These are phyloP conservation scores for Tetrastigma voinierianum DNA, from an alignment of 164 flowering plant species.

Conservation along the genomic window DNA sequence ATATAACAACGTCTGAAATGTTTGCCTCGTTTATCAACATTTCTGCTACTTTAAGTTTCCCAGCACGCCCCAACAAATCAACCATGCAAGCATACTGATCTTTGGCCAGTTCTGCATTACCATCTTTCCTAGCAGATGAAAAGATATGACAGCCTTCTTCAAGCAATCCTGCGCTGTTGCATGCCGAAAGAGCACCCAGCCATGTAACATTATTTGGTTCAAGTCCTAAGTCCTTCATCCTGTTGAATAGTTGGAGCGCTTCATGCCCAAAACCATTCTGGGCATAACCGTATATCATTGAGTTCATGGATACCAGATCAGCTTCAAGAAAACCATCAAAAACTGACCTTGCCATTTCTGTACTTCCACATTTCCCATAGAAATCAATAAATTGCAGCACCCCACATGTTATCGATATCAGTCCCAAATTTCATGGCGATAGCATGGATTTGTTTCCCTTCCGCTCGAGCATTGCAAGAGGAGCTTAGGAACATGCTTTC, in stretches of 20 bases:
- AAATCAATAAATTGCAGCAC: constrained; percentile 39
- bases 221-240: constrained; percentile 31
- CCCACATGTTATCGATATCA: constrained; percentile 33
- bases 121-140: constrained; percentile 21
- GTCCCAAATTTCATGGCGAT: constrained; percentile 31
- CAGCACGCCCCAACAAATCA: constrained; percentile 51
- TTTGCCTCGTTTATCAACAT: constrained; percentile 24
- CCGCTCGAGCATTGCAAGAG: constrained; percentile 44
- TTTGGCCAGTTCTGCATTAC: constrained; percentile 19
- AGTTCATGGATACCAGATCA: constrained; percentile 37
- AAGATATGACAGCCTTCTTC: constrained; percentile 47
- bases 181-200: constrained; percentile 44
- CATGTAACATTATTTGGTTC: constrained; percentile 37
- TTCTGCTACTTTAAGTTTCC: constrained; percentile 53
- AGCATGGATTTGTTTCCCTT: constrained; percentile 47
- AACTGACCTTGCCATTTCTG: constrained; percentile 34
- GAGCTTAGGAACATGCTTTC: constrained; percentile 49
- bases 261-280: constrained; percentile 45
- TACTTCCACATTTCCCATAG: constrained; percentile 52
- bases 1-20: constrained; percentile 46
- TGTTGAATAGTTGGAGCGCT: constrained; percentile 36
- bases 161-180: constrained; percentile 49
- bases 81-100: constrained; percentile 59
- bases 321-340: constrained; percentile 31
- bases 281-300: constrained; percentile 49